phyloP scores from a whole-genome alignment of 2,329 filamentous ascomycete species.

The Neurospora sp. region DNA sequence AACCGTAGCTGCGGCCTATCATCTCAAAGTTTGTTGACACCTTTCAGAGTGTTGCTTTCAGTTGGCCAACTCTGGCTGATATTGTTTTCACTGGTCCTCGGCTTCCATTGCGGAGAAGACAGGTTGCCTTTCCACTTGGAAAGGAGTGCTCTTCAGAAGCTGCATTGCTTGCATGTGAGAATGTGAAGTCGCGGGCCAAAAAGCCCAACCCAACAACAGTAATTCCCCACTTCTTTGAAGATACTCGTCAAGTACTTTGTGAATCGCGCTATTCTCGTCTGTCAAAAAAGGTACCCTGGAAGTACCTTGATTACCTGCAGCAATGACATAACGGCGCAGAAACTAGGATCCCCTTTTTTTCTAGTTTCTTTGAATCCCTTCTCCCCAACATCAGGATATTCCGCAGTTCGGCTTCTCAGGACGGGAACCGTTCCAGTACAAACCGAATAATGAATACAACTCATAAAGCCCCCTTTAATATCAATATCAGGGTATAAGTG shows the following conservation, averaged over 20 bases:
- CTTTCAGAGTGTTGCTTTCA: background rate
- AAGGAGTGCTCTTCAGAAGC: background rate
- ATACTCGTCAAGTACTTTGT: background rate
- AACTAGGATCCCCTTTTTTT: background rate
- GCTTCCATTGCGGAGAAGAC: background rate
- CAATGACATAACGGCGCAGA: background rate
- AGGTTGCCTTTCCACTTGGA: background rate
- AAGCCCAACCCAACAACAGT: background rate
- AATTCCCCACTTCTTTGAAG: background rate
- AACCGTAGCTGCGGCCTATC: background rate
- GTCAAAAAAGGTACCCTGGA: background rate
- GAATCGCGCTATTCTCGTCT: background rate
- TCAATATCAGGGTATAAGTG: background rate
- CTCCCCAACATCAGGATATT: background rate
- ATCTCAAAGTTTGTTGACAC: background rate
- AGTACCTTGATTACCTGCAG: background rate
- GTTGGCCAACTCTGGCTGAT: background rate
- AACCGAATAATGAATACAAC: background rate
- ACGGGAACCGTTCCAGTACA: background rate
- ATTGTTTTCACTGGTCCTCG: background rate
- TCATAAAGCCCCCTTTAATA: background rate
- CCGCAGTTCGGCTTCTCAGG: background rate
- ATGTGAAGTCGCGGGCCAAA: background rate
- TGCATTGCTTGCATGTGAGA: background rate
- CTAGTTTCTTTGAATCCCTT: background rate